A percentile compares a stretch with the other conserved stretches of the same genome.
These are phyloP conservation scores for Diaporthe batatas DNA, from an alignment of 2,329 filamentous ascomycete genomes.

Conservation along the genomic window DNA sequence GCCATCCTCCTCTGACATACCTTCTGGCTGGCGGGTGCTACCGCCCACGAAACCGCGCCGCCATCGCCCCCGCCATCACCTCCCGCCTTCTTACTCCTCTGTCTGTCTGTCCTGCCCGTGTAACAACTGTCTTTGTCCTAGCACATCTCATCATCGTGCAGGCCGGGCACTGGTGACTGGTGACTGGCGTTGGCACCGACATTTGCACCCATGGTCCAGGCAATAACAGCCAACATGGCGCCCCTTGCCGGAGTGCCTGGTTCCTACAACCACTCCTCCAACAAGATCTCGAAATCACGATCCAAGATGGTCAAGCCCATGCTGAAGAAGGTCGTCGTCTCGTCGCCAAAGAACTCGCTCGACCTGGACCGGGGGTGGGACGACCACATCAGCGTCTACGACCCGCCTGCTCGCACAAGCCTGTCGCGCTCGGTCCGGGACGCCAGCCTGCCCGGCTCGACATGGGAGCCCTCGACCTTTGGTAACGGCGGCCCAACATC, in stretches of 20 bases:
- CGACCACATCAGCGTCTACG: slow-evolving; percentile 61
- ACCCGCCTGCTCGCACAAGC: slow-evolving; percentile 43
- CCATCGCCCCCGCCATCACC: neutral
- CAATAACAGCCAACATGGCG: slow-evolving; percentile 50
- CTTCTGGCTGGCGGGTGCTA: slow-evolving; percentile 39
- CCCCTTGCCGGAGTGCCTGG: slow-evolving; percentile 52
- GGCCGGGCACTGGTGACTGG: slow-evolving; percentile 4
- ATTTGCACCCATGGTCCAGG: slow-evolving; percentile 34
- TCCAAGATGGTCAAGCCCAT: slow-evolving; percentile 71
- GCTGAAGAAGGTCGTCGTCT: slow-evolving; percentile 65
- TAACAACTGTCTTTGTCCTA: neutral
- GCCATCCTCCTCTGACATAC: slow-evolving; percentile 39
- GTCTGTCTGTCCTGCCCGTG: slow-evolving; percentile 5
- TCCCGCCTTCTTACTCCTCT: neutral
- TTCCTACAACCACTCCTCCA: slow-evolving; percentile 42
- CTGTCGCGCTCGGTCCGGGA: slow-evolving; percentile 53
- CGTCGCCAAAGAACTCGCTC: slow-evolving; percentile 73
- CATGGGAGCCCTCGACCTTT: slow-evolving; percentile 41
- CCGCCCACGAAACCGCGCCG: slow-evolving; percentile 29
- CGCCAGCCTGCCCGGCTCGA: slow-evolving; percentile 58
- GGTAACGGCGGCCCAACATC: slow-evolving; percentile 8
- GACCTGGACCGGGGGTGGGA: slow-evolving; percentile 73
- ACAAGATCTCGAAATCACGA: slow-evolving; percentile 61
- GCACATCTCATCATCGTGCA: slow-evolving; percentile 3
- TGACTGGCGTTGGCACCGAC: neutral